Conservation (phyloP, 1,139 yeast species). For the Taphrina sp. region DNA sequence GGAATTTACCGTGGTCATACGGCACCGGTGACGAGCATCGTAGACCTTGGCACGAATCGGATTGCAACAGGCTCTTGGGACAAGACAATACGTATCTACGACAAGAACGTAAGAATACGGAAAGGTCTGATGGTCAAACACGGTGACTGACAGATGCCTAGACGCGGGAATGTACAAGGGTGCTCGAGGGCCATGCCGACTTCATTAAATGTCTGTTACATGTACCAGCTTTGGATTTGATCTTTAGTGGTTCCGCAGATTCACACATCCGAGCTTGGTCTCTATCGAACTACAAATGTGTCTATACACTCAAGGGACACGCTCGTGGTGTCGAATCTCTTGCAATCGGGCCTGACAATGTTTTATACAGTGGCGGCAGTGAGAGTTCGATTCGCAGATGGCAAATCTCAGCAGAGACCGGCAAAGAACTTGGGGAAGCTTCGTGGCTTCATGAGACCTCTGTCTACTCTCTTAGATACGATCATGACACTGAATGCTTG, state of each 20-base stretch:
- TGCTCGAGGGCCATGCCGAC: conserved; percentile 27
- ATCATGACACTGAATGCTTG: conserved; percentile 13
- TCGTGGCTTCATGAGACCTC: conserved; percentile 26
- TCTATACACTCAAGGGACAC: conserved; percentile 27
- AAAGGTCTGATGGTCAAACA: not conserved
- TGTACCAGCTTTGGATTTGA: conserved; percentile 19
- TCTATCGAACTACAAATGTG: conserved; percentile 4
- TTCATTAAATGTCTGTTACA: conserved; percentile 29
- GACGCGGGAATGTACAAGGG: conserved; percentile 6
- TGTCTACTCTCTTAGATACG: conserved; percentile 18
- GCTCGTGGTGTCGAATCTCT: conserved; percentile 32
- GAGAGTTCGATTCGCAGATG: conserved; percentile 25
- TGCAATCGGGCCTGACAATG: conserved; percentile 1
- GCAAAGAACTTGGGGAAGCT: conserved; percentile 15
- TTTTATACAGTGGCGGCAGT: conserved; percentile 19
- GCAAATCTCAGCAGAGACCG: conserved; percentile 14
- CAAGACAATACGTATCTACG: conserved; percentile 28
- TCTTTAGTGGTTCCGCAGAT: conserved; percentile 30
- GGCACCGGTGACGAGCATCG: conserved; percentile 32
- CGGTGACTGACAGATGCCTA: not conserved
- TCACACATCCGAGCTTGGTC: conserved; percentile 28
- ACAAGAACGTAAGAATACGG: not conserved
- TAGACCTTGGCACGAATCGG: conserved; percentile 9
- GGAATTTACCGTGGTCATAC: conserved; percentile 28
- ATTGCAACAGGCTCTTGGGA: conserved; percentile 31